Conservation (phyloP, 2,329 filamentous ascomycete species). For the Chaetothyriales sp. region DNA sequence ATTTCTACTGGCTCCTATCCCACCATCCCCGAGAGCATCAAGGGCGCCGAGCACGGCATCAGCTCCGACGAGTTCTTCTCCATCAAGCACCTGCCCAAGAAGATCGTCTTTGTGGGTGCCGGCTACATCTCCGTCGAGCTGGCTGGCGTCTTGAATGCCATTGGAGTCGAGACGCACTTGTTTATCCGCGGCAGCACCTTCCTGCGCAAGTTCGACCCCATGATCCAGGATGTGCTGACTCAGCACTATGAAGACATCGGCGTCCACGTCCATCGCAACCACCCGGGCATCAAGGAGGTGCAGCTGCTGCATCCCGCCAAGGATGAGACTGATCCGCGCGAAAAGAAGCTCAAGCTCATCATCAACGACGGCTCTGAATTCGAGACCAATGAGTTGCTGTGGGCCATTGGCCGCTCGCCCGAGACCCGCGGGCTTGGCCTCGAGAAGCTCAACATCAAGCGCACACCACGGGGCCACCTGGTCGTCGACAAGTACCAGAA, state of each 20-base stretch:
- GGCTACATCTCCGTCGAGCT: constrained; percentile 41
- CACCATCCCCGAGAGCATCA: constrained; percentile 28
- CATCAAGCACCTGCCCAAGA: constrained; percentile 37
- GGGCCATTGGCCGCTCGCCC: constrained; percentile 36
- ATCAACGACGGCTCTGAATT: constrained; percentile 30
- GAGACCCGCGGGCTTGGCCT: constrained; percentile 32
- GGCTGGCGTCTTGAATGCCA: constrained; percentile 36
- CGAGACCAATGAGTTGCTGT: constrained; percentile 37
- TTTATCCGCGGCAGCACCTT: constrained; percentile 37
- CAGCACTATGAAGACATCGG: constrained; percentile 37
- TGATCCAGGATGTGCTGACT: constrained; percentile 40
- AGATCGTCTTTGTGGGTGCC: constrained; percentile 37
- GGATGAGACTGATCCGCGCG: constrained; percentile 32
- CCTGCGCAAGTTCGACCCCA: constrained; percentile 39
- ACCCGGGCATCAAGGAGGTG: constrained; percentile 35
- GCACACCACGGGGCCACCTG: constrained; percentile 28
- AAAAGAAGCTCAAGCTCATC: constrained; percentile 34
- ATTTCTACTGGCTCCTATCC: constrained; percentile 38
- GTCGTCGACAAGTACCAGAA: constrained; percentile 39
- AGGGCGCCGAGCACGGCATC: constrained; percentile 37
- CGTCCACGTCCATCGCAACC: constrained; percentile 34
- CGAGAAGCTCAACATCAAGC: constrained; percentile 30
- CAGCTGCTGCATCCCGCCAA: constrained; percentile 25
- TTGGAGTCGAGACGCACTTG: constrained; percentile 38
- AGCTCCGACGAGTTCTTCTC: constrained; percentile 40